These are phyloP conservation scores for Filobasidium floriforme DNA, from an alignment of 768 basidiomycete genomes.

Conservation along the genomic window DNA sequence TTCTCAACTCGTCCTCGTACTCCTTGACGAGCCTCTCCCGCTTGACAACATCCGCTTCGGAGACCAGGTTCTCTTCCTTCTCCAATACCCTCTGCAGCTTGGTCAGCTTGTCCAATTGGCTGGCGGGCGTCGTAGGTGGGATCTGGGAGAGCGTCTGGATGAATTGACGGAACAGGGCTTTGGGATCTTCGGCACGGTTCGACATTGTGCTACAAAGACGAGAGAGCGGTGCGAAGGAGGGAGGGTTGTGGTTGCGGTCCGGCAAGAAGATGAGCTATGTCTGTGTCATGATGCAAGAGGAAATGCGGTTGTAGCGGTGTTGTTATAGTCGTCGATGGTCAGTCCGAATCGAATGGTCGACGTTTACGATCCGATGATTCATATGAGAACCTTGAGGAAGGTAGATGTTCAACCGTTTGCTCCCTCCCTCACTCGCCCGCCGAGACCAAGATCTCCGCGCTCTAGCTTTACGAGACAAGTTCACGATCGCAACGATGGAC, in stretches of 20 bases:
- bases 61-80: not conserved
- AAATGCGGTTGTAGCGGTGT: too few relatives aligned
- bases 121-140: not conserved
- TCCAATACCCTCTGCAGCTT: not conserved
- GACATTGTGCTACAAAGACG: not conserved
- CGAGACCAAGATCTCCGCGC: too few relatives aligned
- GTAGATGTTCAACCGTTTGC: too few relatives aligned
- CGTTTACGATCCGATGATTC: too few relatives aligned
- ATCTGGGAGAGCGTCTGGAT: not conserved
- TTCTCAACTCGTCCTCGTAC: constrained; percentile 23
- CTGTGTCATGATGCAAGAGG: too few relatives aligned
- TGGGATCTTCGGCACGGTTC: not conserved
- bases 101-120: not conserved
- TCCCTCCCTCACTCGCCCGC: too few relatives aligned
- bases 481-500: too few relatives aligned
- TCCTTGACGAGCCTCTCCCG: constrained; percentile 18
- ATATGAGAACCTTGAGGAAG: too few relatives aligned
- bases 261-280: not conserved
- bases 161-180: not conserved
- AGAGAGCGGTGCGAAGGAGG: not conserved
- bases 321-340: too few relatives aligned
- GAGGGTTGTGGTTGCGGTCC: not conserved
- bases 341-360: too few relatives aligned
- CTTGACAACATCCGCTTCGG: constrained; percentile 8
- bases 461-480: too few relatives aligned